Base-by-base conservation (phyloP, 345 rosid genomes). In the Fremontodendron californicum region DNA sequence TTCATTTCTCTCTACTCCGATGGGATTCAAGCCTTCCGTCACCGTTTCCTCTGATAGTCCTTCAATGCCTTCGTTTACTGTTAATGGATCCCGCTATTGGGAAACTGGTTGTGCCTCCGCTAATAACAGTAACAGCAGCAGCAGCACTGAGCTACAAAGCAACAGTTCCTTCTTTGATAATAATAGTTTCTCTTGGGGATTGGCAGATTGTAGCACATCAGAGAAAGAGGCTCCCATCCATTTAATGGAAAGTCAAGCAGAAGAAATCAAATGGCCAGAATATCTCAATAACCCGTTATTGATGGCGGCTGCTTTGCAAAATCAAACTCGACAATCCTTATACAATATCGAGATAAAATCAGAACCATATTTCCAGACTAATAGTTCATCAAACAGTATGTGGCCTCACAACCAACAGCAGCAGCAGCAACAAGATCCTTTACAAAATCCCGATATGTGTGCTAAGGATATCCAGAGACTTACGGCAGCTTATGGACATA, bases 301-400 rank as follows among this genome's bases (percentile, higher is more conserved):
- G 79, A 79, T 91, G 88, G 81, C 88, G n/a, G 84, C 87, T 33
- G 84, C 89, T 75, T 80, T 92, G 52, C 93, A 87, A 63, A 88
- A 87, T 68, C 96, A 88, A 75, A 83, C 84, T 66, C 87, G 83
- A 23, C 89, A 87, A 45, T 83, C 90, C 1, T 84, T 86, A 12
- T 86, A 81, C 84, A 88, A 82, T 27, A 27, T 46, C 71, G 94
- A 89, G 62, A 87, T 91, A 40, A 94, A 91, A 87, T 82, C 97
- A 5, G 98, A 94, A 84, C 46, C 92, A 58, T 86, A 78, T 74
- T 78, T 83, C 85, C 77, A 88, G 31, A 74, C 85, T 29, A 52
- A 25, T 18, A 77, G 65, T 79, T 77, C 94, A 27, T 77, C 93
- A 33, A 86, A 74, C 73, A 80, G 80, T 63, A 78, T 80, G 77